phyloP scores from a whole-genome alignment of 2,329 filamentous ascomycete genomes.

The Trichoderma koningiopsis region DNA sequence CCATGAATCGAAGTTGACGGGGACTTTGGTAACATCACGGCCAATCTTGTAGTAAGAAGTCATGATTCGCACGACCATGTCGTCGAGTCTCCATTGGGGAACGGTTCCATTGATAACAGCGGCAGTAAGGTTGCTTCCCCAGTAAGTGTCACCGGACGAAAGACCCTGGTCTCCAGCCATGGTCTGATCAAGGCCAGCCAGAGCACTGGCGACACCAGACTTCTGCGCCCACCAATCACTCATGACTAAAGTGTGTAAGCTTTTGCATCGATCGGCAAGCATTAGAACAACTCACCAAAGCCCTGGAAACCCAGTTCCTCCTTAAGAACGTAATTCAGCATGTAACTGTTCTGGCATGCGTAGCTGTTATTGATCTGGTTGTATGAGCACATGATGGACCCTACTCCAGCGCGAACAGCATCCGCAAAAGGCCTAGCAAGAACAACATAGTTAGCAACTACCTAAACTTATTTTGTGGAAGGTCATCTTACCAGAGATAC shows the following conservation, averaged over 20 bases:
- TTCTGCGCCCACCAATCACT: slow-evolving; percentile 72
- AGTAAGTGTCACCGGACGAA: slow-evolving; percentile 39
- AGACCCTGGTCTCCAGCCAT: slow-evolving; percentile 55
- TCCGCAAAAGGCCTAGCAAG: slow-evolving; percentile 66
- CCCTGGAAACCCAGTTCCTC: slow-evolving; percentile 49
- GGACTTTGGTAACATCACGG: neutral
- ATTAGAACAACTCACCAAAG: slow-evolving; percentile 61
- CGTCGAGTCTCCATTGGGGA: slow-evolving; percentile 68
- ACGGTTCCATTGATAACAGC: slow-evolving; percentile 77
- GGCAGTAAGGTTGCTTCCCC: slow-evolving; percentile 69
- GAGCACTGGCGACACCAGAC: slow-evolving; percentile 53
- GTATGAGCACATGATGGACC: slow-evolving; percentile 68
- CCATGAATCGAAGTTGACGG: slow-evolving; percentile 4
- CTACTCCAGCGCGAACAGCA: slow-evolving; percentile 57
- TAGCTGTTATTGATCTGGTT: slow-evolving; percentile 73
- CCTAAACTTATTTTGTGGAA: slow-evolving; percentile 61
- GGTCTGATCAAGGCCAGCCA: slow-evolving; percentile 68
- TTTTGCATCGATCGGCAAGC: neutral
- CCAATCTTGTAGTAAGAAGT: slow-evolving; percentile 43
- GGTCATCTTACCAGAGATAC: slow-evolving; percentile 57
- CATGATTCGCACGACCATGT: slow-evolving; percentile 65
- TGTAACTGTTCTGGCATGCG: slow-evolving; percentile 69
- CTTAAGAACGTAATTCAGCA: slow-evolving; percentile 70
- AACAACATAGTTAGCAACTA: neutral
- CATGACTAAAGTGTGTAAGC: slow-evolving; percentile 46